Conservation (phyloP, 2,329 filamentous ascomycete genomes). For the Curvularia verruculosa region DNA sequence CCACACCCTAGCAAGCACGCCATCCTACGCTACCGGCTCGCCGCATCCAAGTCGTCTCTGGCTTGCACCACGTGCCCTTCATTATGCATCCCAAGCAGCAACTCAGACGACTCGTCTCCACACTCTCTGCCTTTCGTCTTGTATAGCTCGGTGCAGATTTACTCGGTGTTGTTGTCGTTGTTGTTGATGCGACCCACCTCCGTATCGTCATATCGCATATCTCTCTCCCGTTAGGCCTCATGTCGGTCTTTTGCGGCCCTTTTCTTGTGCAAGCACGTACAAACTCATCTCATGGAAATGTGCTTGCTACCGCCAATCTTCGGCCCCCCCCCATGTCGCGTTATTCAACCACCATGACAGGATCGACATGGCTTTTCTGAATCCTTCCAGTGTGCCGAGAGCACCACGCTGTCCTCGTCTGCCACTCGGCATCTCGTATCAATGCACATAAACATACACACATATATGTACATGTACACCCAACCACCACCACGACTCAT, state of each 20-base stretch:
- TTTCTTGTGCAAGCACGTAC: background rate
- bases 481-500: background rate
- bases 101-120: background rate
- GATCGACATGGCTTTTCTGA: background rate
- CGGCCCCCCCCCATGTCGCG: background rate
- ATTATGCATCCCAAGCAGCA: background rate
- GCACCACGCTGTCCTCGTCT: background rate
- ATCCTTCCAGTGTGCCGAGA: background rate
- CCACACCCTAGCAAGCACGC: constrained; percentile 3
- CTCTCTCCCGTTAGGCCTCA: constrained; percentile 2
- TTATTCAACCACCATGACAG: background rate
- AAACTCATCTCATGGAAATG: too few relatives aligned
- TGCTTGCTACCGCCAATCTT: background rate
- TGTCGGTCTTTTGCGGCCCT: constrained; percentile 8
- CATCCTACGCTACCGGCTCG: constrained; percentile 2
- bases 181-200: background rate
- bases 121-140: background rate
- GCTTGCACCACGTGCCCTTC: background rate
- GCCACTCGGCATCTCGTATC: background rate
- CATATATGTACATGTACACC: background rate
- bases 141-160: background rate
- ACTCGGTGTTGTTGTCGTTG: background rate
- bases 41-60: background rate
- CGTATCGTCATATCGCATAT: constrained; percentile 1
- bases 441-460: background rate